phyloP scores from a whole-genome alignment of 331 rosid species.

The Arachis monticola region DNA sequence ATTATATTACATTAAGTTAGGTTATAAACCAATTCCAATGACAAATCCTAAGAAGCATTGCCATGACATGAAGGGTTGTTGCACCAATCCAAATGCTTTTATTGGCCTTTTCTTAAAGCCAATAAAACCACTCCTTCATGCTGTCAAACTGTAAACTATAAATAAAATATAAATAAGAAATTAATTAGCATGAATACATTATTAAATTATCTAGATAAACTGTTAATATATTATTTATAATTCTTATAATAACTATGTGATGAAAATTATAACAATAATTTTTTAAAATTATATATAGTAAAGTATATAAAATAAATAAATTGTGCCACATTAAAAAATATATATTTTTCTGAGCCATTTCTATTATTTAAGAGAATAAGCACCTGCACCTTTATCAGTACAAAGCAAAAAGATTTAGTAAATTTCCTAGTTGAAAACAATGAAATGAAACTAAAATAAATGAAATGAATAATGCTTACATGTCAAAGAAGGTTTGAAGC shows the following conservation, averaged over 20 bases:
- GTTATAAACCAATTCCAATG: no score
- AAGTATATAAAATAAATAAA: not conserved
- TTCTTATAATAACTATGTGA: not conserved
- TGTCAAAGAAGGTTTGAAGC: constrained; percentile 87
- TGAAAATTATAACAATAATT: not conserved
- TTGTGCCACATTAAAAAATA: not conserved
- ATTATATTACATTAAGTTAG: no score
- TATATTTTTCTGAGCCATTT: constrained; percentile 13
- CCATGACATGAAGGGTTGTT: no score
- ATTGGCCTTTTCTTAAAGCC: not conserved
- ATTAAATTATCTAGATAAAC: not conserved
- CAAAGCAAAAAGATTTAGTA: no score
- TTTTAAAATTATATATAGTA: not conserved
- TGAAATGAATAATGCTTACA: constrained; percentile 47
- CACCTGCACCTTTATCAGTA: not conserved
- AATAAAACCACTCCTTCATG: constrained; percentile 21
- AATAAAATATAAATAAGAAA: not conserved
- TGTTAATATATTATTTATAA: not conserved
- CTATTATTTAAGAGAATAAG: not conserved
- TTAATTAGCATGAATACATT: not conserved
- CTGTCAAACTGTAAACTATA: not conserved
- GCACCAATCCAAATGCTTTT: not conserved
- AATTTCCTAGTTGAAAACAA: constrained; percentile 4
- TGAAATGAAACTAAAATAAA: not conserved
- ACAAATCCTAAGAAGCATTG: no score